Evolutionary conservation across 2,329 filamentous ascomycete genomes (phyloP), one percentile per base, ranked within the genome.

Genomic region (Hypomyces perniciosus): DNA sequence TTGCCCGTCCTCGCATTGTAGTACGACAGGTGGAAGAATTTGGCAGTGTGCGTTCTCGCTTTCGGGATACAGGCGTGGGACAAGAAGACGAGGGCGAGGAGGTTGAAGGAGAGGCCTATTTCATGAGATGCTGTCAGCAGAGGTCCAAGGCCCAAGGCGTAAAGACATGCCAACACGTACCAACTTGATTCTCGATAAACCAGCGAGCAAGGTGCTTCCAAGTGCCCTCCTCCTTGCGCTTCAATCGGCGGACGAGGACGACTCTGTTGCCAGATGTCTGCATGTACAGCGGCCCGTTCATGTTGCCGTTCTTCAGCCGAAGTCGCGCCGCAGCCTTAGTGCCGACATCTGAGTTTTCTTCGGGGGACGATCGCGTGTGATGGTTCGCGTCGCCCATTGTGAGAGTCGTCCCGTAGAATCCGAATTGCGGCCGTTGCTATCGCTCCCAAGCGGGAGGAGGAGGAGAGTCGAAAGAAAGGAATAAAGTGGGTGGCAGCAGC

Each of bases 1-100:
- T 79, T 71, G 41, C 81, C 84, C 1, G 83, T 82, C 6, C 73
- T 64, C 0, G 81, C 71, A 65, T 92, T 88, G 69, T 85, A 84
- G 73, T 97, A 93, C 52, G 88, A 91, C 52, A 96, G 79, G 51
- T 83, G 80, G 72, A 95, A 90, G 75, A 96, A 96, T 60, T 91
- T 93, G 62, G 79, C 78, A n/a, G 90, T 95, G 62, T 87, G 83
- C 48, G 79, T 74, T 57, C 89, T 83, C 44, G 90, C 83, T 61
- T 85, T 85, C 46, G 92, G 90, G 65, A 96, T 90, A 64, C 86
- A 84, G 61, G 84, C 73, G 72, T 96, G 90, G 50, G 88, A 83
- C 57, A 95, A 82, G 66, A 86, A 83, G 57, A 96, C 82, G 57
- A 95, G 83, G 51, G 89, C 82, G 57, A 96, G 75, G 52, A 93